These are phyloP conservation scores for Magnolia changhungtana DNA, from an alignment of 164 flowering plant genomes.

Conservation along the genomic window DNA sequence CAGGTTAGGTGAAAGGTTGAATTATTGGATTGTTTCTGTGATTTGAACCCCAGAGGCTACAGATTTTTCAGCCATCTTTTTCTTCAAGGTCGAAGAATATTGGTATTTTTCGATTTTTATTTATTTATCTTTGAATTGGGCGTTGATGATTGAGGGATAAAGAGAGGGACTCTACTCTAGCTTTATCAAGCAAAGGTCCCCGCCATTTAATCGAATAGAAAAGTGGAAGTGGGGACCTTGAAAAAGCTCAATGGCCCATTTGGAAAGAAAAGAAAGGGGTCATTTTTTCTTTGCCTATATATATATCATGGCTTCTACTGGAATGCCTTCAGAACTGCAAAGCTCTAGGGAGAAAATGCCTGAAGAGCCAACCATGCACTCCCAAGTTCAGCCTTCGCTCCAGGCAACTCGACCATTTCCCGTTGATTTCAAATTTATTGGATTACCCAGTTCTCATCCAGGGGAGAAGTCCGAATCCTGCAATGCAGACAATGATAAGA, in stretches of 20 bases:
- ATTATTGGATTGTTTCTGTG: no score
- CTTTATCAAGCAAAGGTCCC: constrained; percentile 4
- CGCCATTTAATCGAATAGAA: constrained; percentile 22
- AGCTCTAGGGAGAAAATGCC: constrained; percentile 26
- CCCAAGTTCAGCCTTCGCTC: constrained; percentile 29
- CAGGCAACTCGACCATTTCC: constrained; percentile 56
- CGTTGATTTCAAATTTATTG: constrained; percentile 37
- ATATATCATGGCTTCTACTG: constrained; percentile 18
- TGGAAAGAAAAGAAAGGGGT: constrained; percentile 13
- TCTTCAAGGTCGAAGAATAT: no score
- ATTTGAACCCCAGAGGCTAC: no score
- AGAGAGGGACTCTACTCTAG: not conserved
- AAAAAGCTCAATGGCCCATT: constrained; percentile 28
- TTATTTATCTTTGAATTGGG: not conserved
- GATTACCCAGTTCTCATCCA: constrained; percentile 22
- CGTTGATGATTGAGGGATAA: not conserved
- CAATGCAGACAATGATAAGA: constrained; percentile 1
- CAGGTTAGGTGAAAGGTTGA: no score
- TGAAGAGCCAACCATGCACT: constrained; percentile 18
- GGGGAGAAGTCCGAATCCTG: not conserved
- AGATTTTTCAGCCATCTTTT: no score
- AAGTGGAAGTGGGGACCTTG: constrained; percentile 37
- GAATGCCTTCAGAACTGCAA: constrained; percentile 15
- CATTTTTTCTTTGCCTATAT: constrained; percentile 11
- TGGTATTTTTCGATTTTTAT: no score